Evolutionary conservation across 768 basidiomycete species (phyloP).

Genomic region (Mycena rosella): DNA sequence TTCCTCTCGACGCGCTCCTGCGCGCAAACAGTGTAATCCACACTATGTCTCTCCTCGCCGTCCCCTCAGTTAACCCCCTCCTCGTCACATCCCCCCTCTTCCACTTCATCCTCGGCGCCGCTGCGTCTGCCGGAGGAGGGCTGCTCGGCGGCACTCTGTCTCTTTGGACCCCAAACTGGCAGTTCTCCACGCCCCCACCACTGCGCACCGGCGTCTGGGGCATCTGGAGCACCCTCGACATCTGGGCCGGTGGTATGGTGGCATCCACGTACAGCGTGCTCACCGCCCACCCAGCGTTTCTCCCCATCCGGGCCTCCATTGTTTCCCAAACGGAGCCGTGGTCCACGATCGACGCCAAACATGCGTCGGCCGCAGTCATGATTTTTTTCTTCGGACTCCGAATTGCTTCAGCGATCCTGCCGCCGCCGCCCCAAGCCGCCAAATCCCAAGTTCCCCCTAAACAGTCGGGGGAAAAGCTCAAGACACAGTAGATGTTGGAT

Average conservation of each 20-base stretch:
- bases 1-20: conserved; percentile 64
- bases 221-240: conserved; percentile 57
- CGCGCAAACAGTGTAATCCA: conserved; percentile 56
- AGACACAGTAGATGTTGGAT: conserved; percentile 30
- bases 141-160: conserved; percentile 58
- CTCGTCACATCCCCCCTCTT: conserved; percentile 57
- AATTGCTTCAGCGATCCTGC: conserved; percentile 45
- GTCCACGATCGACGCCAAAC: conserved; percentile 48
- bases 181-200: conserved; percentile 59
- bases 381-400: conserved; percentile 51
- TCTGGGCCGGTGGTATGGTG: conserved; percentile 65
- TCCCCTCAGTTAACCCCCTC: conserved; percentile 49
- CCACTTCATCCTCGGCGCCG: conserved; percentile 61
- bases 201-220: conserved; percentile 54
- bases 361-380: conserved; percentile 49
- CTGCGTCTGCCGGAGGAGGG: conserved; percentile 62
- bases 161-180: conserved; percentile 60
- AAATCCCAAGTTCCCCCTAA: conserved; percentile 9
- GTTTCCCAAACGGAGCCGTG: conserved; percentile 19
- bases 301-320: conserved; percentile 33
- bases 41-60: conserved; percentile 51
- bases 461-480: conserved; percentile 29
- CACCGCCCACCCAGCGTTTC: conserved; percentile 49
- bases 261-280: conserved; percentile 48
- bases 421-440: neutral